Evolutionary conservation across 2,329 filamentous ascomycete species (phyloP), one percentile per base, ranked within the genome.

Genomic region (Sporothrix variecibatus): DNA sequence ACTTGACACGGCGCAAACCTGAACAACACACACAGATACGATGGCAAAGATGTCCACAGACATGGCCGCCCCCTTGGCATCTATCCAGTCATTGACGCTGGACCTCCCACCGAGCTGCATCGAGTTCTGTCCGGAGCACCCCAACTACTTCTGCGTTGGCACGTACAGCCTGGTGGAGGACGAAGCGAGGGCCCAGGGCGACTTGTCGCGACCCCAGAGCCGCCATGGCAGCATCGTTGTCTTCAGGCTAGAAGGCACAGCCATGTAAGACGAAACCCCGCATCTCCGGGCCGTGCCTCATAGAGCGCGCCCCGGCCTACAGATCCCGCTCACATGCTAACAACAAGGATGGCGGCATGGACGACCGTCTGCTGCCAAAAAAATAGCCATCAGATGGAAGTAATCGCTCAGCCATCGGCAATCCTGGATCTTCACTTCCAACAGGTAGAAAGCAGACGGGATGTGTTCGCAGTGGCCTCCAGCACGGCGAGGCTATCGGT

Each of bases 381-480:
- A 43, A 43, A 71, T 72, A 76, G 53, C 34, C 9, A 3, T 2
- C 40, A 26, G 23, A 49, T 91, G 4, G 89, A 93, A 79, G 91
- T 87, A 0, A 76, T 91, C 4, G 79, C 84, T 5, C 90, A 93
- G 28, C 87, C 90, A 3, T 94, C 91, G 71, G 95, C 94, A 6
- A 87, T 98, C 38, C 87, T 98, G 72, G 95, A 98, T 80, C 85
- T 98, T 40, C 93, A 95, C 78, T 98, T 98, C 81, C 89, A 91
- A 75, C 89, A 88, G 1, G 79, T 82, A 71, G 76, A 79, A 1
- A 81, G 85, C 72, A 78, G 78, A 8, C 83, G 82, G 69, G 85
- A 86, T 40, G 83, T 92, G 3, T 86, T 97, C 72, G 94, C 90
- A 11, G 90, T 92, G 2, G 93, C 94, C 9, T 93, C 93, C 1